phyloP scores from a whole-genome alignment of 345 rosid species.

The Brassica juncea region DNA sequence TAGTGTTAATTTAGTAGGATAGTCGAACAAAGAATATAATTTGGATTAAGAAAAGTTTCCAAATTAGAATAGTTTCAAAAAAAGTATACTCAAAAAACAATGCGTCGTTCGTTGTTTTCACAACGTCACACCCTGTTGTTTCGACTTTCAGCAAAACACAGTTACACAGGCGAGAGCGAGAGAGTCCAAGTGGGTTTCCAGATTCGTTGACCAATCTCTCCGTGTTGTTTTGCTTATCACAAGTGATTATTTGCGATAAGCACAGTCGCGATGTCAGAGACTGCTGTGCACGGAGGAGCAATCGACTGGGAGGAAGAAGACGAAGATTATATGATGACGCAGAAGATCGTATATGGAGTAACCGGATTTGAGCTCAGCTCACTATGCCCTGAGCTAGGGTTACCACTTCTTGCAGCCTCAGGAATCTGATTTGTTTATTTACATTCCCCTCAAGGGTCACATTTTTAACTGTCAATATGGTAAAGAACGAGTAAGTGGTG shows the following conservation, averaged over 20 bases:
- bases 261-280: constrained; percentile 28
- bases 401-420: constrained; percentile 48
- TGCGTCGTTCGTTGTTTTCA: neutral
- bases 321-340: neutral
- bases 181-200: constrained; percentile 2
- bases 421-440: constrained; percentile 43
- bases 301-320: constrained; percentile 24
- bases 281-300: constrained; percentile 20
- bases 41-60: neutral
- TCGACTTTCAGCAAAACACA: neutral
- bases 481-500: neutral
- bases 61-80: neutral
- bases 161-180: constrained; percentile 1
- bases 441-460: constrained; percentile 4
- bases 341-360: constrained; percentile 46
- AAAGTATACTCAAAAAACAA: neutral
- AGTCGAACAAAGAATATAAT: neutral
- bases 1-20: neutral
- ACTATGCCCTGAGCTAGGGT: constrained; percentile 68
- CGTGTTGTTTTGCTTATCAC: too few relatives aligned
- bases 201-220: constrained; percentile 23
- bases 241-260: neutral
- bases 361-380: constrained; percentile 51
- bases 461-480: neutral
- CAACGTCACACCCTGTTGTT: neutral